Conservation (phyloP, 345 rosid species). For the Pugionium dolabratum region DNA sequence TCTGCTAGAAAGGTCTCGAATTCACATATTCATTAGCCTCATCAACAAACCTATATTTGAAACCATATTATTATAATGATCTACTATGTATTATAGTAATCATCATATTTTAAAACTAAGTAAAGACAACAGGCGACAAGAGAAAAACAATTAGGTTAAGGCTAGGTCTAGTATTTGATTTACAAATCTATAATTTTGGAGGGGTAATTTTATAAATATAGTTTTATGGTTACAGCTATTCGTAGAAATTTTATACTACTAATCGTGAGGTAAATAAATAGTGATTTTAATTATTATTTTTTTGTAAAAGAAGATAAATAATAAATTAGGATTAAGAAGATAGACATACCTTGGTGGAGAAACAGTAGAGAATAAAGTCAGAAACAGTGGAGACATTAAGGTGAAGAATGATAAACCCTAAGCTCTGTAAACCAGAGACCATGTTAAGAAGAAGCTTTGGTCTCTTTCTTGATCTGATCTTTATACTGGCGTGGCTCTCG, state of each 20-base stretch:
- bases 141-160: slow-evolving; percentile 28
- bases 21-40: slow-evolving; percentile 8
- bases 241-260: not conserved
- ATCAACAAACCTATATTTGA: slow-evolving; percentile 10
- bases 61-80: slow-evolving; percentile 16
- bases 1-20: slow-evolving; percentile 24
- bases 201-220: not conserved
- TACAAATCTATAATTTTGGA: not conserved
- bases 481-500: slow-evolving; percentile 80
- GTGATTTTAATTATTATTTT: not conserved
- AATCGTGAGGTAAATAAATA: slow-evolving; percentile 18
- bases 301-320: not conserved
- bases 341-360: slow-evolving; percentile 73
- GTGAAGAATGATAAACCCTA: slow-evolving; percentile 76
- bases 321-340: not conserved
- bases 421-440: slow-evolving; percentile 60
- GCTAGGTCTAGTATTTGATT: slow-evolving; percentile 22
- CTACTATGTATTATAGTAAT: not conserved
- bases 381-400: slow-evolving; percentile 71
- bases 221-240: slow-evolving; percentile 12
- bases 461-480: slow-evolving; percentile 64
- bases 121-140: slow-evolving; percentile 21
- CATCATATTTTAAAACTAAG: slow-evolving; percentile 5
- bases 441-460: slow-evolving; percentile 73
- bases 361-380: slow-evolving; percentile 65